Base-by-base conservation (phyloP, 768 basidiomycete genomes). In the Boletus bicolor region DNA sequence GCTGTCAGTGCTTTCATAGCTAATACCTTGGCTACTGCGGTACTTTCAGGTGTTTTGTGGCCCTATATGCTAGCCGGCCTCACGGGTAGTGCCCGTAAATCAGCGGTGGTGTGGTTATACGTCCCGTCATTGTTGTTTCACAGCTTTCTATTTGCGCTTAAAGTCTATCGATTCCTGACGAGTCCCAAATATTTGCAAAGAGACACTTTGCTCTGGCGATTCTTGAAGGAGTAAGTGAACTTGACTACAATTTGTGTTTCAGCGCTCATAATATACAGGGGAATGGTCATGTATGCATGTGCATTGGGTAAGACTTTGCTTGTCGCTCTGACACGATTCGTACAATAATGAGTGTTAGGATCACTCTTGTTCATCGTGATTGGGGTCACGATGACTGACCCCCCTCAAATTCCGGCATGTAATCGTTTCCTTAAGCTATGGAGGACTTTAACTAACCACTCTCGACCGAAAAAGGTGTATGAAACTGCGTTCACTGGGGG, bases 221-320 rank as follows among this genome's bases (percentile, higher is more conserved):
- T 66, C 28, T 15, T 65, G 5, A 66, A 66, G 43, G 64, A 66
- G 64, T 61, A 39, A 42, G 58, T 37, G 7, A n/a, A 11, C 8
- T 34, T 15, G n/a, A 19, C 6, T 17, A 11, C 36, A n/a, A 32
- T 41, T 14, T 34, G 5, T 44, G 15, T 19, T 19, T 9, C 36
- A 28, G 14, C 9, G 32, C 44, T 58, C 19, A 56, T 14, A 53
- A 28, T 11, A 44, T 39, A 5, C 34, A 68, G 66, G 42, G 66
- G 66, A 39, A 66, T 65, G 56, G 12, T 55, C 10, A 64, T 66
- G 54, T 68, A 64, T 32, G 59, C 53, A n/a, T 64, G 56, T 28
- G 60, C 57, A 3, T 43, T 57, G 11, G 62, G 66, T 66, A 53
- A 34, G 51, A 7, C 6, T 19, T 19, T 14, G 4, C 2, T 32